Conservation (phyloP, 768 basidiomycete genomes). For the Pleurotus salmoneostramineus region DNA sequence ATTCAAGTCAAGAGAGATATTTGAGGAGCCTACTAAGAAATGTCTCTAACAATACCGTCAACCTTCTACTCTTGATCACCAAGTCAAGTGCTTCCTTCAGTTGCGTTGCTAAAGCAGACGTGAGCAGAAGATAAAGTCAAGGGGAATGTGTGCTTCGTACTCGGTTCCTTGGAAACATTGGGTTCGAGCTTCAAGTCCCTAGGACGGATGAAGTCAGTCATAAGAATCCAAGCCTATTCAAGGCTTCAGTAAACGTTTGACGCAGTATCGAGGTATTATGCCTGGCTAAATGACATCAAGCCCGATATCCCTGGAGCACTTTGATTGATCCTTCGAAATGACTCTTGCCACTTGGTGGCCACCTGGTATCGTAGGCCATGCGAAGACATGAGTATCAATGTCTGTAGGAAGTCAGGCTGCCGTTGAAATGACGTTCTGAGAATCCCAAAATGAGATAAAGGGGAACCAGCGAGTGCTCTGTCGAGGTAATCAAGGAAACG, state of each 20-base stretch:
- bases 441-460: no score
- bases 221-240: conserved; percentile 56
- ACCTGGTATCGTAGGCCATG: conserved; percentile 64
- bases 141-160: conserved; percentile 11
- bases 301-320: conserved; percentile 59
- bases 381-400: conserved; percentile 41
- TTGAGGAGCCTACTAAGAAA: conserved; percentile 56
- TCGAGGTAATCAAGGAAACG: no score
- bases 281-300: conserved; percentile 61
- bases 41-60: conserved; percentile 63
- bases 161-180: conserved; percentile 17
- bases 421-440: no score
- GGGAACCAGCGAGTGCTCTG: no score
- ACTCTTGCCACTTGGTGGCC: conserved; percentile 67
- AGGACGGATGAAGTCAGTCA: conserved; percentile 52
- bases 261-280: conserved; percentile 16
- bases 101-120: conserved; percentile 23
- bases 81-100: conserved; percentile 55
- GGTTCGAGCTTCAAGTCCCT: conserved; percentile 33
- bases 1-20: not conserved
- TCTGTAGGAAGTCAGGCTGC: no score
- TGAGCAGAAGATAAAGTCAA: not conserved
- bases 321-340: conserved; percentile 61
- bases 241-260: conserved; percentile 4
- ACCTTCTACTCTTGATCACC: conserved; percentile 53